These are phyloP conservation scores for Lepiota brunneoincarnata DNA, from an alignment of 768 basidiomycete species.

Conservation along the genomic window DNA sequence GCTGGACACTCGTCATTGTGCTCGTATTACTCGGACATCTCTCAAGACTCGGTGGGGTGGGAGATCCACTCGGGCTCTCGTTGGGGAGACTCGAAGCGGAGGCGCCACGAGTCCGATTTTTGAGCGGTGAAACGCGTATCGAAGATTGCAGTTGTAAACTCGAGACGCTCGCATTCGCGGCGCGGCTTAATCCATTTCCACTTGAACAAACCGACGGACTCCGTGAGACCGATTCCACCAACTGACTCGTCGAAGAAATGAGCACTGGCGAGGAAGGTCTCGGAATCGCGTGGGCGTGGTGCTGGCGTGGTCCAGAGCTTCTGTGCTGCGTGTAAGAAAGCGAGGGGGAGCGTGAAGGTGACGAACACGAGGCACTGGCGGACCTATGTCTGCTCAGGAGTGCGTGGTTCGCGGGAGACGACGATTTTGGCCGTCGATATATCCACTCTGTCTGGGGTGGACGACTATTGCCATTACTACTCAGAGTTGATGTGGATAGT, in stretches of 20 bases:
- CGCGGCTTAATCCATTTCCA: background rate
- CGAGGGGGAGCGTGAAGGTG: slow-evolving; percentile 11
- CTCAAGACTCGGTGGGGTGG: background rate
- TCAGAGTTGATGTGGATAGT: slow-evolving; percentile 14
- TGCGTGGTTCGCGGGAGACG: background rate
- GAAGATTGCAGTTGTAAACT: slow-evolving; percentile 9
- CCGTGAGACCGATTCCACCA: slow-evolving; percentile 8
- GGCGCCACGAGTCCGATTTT: background rate
- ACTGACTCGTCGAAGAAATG: slow-evolving; percentile 11
- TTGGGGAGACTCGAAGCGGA: background rate
- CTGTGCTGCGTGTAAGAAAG: slow-evolving; percentile 1
- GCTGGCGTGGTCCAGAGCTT: background rate
- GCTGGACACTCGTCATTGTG: background rate
- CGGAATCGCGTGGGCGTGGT: slow-evolving; percentile 1
- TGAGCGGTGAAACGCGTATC: slow-evolving; percentile 10
- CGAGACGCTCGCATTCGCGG: slow-evolving; percentile 9
- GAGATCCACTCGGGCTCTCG: background rate
- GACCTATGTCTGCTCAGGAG: slow-evolving; percentile 6
- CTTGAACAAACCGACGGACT: slow-evolving; percentile 8
- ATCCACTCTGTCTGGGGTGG: slow-evolving; percentile 11
- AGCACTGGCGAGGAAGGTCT: slow-evolving; percentile 8
- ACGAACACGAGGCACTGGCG: slow-evolving; percentile 7
- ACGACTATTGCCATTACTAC: slow-evolving; percentile 1
- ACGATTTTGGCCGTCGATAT: slow-evolving; percentile 8
- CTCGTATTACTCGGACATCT: slow-evolving; percentile 8